Evolutionary conservation across 768 basidiomycete genomes (phyloP).

Genomic region (Termitomyces sp.): DNA sequence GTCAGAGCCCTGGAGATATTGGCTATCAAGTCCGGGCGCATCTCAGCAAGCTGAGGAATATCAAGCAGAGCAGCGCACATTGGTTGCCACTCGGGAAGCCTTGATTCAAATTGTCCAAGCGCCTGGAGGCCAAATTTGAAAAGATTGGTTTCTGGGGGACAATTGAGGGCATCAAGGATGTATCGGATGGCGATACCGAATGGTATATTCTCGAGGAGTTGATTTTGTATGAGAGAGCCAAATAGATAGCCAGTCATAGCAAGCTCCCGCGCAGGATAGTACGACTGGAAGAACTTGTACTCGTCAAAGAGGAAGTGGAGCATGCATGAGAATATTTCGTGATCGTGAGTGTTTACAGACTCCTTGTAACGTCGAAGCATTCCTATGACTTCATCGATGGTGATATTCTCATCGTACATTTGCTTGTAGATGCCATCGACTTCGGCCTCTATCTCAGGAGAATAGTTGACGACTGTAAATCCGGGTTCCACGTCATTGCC

Average conservation of each 20-base stretch:
- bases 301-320: conserved; percentile 99
- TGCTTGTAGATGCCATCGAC: conserved; percentile 95
- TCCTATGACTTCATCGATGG: conserved; percentile 90
- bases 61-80: conserved; percentile 84
- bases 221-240: conserved; percentile 91
- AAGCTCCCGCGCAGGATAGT: conserved; percentile 89
- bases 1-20: conserved; percentile 67
- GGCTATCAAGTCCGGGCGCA: conserved; percentile 74
- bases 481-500: conserved; percentile 87
- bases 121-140: conserved; percentile 96
- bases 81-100: conserved; percentile 89
- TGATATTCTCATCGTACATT: conserved; percentile 95
- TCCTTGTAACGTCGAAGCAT: conserved; percentile 84
- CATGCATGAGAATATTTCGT: conserved; percentile 99
- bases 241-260: conserved; percentile 96
- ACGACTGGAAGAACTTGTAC: conserved; percentile 98
- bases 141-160: conserved; percentile 85
- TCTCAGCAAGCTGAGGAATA: conserved; percentile 83
- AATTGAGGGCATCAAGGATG: conserved; percentile 89
- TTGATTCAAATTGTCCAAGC: conserved; percentile 78
- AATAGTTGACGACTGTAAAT: conserved; percentile 82
- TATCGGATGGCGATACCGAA: conserved; percentile 96
- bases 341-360: conserved; percentile 78
- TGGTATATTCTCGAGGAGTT: conserved; percentile 90
- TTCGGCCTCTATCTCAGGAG: conserved; percentile 85